Evolutionary conservation across 2,329 filamentous ascomycete species (phyloP).

Genomic region (Aspergillus sp.): DNA sequence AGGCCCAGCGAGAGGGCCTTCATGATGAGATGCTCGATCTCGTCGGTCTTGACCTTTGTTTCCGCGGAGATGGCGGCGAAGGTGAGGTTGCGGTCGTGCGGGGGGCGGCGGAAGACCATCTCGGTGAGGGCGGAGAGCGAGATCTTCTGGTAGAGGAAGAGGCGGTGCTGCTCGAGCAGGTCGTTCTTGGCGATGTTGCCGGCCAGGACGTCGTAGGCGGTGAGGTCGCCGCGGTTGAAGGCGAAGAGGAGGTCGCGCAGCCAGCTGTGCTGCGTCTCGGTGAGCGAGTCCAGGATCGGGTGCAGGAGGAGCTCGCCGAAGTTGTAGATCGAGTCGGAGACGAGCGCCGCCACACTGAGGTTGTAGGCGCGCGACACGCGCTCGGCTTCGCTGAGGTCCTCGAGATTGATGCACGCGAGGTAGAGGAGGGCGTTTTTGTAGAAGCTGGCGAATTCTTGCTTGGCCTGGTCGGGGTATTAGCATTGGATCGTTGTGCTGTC

Average conservation of each 20-base stretch:
- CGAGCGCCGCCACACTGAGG: conserved; percentile 84
- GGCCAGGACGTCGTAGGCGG: conserved; percentile 78
- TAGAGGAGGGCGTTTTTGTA: conserved; percentile 98
- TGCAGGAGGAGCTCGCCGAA: conserved; percentile 98
- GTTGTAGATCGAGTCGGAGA: conserved; percentile 97
- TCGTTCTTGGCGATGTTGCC: conserved; percentile 77
- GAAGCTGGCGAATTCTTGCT: conserved; percentile 91
- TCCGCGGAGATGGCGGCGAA: conserved; percentile 85
- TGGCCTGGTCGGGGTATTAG: conserved; percentile 54
- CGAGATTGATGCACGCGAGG: conserved; percentile 88
- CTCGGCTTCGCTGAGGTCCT: conserved; percentile 69
- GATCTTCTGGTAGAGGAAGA: conserved; percentile 94
- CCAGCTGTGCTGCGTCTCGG: conserved; percentile 75
- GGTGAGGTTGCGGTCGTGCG: conserved; percentile 91
- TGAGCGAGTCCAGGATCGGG: conserved; percentile 85
- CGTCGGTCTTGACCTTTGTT: conserved; percentile 84
- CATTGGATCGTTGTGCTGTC: neutral
- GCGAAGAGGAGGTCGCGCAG: conserved; percentile 93
- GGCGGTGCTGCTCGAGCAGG: conserved; percentile 73
- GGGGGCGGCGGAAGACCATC: conserved; percentile 90
- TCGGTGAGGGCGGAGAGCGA: conserved; percentile 95
- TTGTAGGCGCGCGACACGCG: conserved; percentile 84
- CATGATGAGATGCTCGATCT: conserved; percentile 99
- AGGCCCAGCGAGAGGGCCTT: conserved; percentile 94
- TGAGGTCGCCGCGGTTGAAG: conserved; percentile 93